These are phyloP conservation scores for Isatis lusitanica DNA, from an alignment of 441 rosid genomes.

Conservation along the genomic window DNA sequence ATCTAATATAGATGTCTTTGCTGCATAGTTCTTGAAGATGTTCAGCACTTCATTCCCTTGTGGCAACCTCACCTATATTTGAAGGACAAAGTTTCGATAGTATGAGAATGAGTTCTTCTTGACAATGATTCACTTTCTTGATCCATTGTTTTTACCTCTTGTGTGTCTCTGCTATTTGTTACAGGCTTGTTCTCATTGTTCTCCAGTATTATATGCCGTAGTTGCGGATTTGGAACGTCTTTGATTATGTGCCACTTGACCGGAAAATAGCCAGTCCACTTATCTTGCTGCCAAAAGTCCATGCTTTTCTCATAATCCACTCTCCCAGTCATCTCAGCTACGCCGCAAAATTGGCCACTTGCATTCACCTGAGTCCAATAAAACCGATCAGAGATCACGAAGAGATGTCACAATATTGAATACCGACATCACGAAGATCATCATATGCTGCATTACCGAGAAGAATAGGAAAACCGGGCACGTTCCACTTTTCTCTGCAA, in stretches of 20 bases:
- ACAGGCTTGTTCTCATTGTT: constrained; percentile 54
- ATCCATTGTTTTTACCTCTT: constrained; percentile 39
- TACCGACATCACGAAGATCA: not conserved
- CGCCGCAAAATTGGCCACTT: constrained; percentile 54
- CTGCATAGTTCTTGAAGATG: constrained; percentile 45
- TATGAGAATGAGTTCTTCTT: not conserved
- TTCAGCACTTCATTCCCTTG: constrained; percentile 50
- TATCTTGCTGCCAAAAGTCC: constrained; percentile 59
- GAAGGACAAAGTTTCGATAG: not conserved
- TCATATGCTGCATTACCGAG: constrained; percentile 34
- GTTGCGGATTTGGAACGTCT: constrained; percentile 50
- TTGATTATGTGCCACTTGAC: constrained; percentile 53
- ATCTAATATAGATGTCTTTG: constrained; percentile 49
- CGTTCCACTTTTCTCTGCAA: constrained; percentile 38
- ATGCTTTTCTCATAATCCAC: constrained; percentile 47
- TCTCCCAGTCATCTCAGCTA: constrained; percentile 49
- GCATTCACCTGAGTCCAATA: constrained; percentile 45
- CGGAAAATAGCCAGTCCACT: constrained; percentile 50
- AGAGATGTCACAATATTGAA: not conserved
- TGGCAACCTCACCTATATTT: constrained; percentile 42
- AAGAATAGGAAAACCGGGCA: constrained; percentile 54
- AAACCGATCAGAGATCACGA: not conserved
- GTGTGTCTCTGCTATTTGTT: constrained; percentile 54
- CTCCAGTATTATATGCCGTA: constrained; percentile 49
- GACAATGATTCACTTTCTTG: not conserved